Percentiles rank a stretch among this genome's conserved stretches.
phyloP scores from a whole-genome alignment of 2,329 filamentous ascomycete species.

The Aspergillus oerlinghausenensis region DNA sequence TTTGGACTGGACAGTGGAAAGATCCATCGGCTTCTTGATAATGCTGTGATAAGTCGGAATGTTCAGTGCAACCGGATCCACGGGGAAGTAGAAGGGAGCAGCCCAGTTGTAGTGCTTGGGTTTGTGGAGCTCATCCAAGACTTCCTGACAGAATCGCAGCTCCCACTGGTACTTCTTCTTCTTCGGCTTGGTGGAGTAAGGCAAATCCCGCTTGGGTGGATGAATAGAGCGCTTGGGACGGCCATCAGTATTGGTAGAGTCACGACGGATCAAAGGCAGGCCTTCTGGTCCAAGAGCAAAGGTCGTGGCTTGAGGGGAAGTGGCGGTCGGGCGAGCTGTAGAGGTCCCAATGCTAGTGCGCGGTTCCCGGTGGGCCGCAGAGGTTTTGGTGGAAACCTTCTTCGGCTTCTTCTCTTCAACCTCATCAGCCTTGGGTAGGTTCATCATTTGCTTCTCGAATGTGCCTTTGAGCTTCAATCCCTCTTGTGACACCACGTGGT shows the following conservation, averaged over 20 bases:
- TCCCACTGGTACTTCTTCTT: slow-evolving; percentile 86
- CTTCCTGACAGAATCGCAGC: slow-evolving; percentile 81
- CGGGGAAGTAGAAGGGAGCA: slow-evolving; percentile 72
- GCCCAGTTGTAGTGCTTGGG: slow-evolving; percentile 65
- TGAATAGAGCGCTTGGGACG: slow-evolving; percentile 92
- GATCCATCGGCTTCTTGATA: slow-evolving; percentile 96
- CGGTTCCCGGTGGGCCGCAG: slow-evolving; percentile 47
- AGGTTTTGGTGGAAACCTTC: slow-evolving; percentile 39
- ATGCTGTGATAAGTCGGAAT: slow-evolving; percentile 91
- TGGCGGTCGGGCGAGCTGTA: slow-evolving; percentile 28
- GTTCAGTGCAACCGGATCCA: slow-evolving; percentile 89
- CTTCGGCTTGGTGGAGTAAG: slow-evolving; percentile 81
- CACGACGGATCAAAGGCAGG: slow-evolving; percentile 76
- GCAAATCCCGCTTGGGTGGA: slow-evolving; percentile 87
- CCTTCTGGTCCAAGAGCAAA: slow-evolving; percentile 76
- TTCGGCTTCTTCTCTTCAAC: slow-evolving; percentile 60
- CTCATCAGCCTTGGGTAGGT: slow-evolving; percentile 53
- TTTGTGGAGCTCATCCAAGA: slow-evolving; percentile 72
- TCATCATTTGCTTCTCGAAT: slow-evolving; percentile 58
- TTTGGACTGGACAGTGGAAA: slow-evolving; percentile 74
- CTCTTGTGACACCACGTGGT: slow-evolving; percentile 67
- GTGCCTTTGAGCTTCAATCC: slow-evolving; percentile 58
- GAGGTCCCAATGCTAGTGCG: slow-evolving; percentile 40
- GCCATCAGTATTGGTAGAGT: slow-evolving; percentile 71
- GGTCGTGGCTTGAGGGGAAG: slow-evolving; percentile 46